phyloP scores from a whole-genome alignment of 1,284 basidiomycete species.

The Puccinia hordei region DNA sequence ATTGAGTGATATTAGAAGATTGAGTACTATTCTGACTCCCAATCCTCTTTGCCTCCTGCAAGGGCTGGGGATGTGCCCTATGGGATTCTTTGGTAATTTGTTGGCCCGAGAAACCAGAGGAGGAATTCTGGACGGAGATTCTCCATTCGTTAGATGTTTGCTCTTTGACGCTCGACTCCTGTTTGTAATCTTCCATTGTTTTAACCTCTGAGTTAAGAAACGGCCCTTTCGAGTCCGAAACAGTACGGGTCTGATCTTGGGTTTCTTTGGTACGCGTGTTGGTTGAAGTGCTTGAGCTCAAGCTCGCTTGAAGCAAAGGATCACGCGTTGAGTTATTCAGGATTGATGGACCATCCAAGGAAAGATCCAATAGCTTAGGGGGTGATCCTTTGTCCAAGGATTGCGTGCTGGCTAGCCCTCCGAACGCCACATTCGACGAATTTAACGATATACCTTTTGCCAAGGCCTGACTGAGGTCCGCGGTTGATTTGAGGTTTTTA shows the following conservation, averaged over 20 bases:
- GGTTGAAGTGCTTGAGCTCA: not conserved
- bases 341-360: not conserved
- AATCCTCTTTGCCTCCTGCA: not conserved
- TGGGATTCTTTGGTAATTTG: not conserved
- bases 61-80: not conserved
- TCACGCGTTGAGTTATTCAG: not conserved
- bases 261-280: not conserved
- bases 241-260: not conserved
- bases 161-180: not conserved
- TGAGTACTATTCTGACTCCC: not conserved
- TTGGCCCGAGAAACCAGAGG: not conserved
- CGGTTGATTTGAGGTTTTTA: not conserved
- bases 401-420: not conserved
- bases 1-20: too few species aligned
- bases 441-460: not conserved
- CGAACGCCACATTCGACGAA: not conserved
- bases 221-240: not conserved
- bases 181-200: not conserved
- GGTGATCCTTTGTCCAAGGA: not conserved
- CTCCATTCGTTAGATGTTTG: not conserved
- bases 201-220: not conserved
- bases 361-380: not conserved
- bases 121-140: constrained; percentile 12
- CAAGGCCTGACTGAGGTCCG: not conserved
- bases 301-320: not conserved